Evolutionary conservation across 2,329 filamentous ascomycete genomes (phyloP), one percentile per base, ranked within the genome.

Genomic region (Trichoderma hamatum): DNA sequence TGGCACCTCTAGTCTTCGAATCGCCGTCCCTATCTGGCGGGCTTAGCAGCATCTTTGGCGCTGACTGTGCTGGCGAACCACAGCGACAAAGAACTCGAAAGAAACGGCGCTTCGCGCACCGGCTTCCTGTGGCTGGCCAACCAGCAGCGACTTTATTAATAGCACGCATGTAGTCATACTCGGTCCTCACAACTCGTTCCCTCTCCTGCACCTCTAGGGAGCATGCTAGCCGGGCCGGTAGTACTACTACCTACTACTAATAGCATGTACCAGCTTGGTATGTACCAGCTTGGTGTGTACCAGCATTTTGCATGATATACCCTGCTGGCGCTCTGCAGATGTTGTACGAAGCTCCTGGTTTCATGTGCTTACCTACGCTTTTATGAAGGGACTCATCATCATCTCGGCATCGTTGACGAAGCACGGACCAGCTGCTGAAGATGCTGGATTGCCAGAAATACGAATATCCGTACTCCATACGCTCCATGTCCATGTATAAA

Each of bases 261-360:
- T 30, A 5, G 4, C 30, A 30, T 30, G 30, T 30, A 30, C 30
- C 2, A 6, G 9, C 30, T 30, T 30, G 30, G 30, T 7, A 30
- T 30, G 19, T 43, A 43, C 39, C 36, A 16, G 36, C 36, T 39
- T 39, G 36, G 36, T 19, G n/a, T 46, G 36, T 54, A 24, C 26
- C 16, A 14, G 26, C 51, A 54, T 26, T 56, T 16, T 52, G n/a
- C 60, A 63, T 51, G 21, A 63, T 63, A 54, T 63, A 26, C 58
- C 58, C 60, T 63, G 46, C 43, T 34, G 39, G 60, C n/a, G 54
- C 28, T 26, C 26, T 51, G 49, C 61, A 64, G 49, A 32, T 54
- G 28, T 43, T 39, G 49, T 64, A 30, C 54, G 54, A 51, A 36
- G 54, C 49, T 64, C 64, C 52, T 58, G 64, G 64, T 67, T 58